phyloP scores from a whole-genome alignment of 2,329 filamentous ascomycete genomes.

The Aspergillus floridensis region DNA sequence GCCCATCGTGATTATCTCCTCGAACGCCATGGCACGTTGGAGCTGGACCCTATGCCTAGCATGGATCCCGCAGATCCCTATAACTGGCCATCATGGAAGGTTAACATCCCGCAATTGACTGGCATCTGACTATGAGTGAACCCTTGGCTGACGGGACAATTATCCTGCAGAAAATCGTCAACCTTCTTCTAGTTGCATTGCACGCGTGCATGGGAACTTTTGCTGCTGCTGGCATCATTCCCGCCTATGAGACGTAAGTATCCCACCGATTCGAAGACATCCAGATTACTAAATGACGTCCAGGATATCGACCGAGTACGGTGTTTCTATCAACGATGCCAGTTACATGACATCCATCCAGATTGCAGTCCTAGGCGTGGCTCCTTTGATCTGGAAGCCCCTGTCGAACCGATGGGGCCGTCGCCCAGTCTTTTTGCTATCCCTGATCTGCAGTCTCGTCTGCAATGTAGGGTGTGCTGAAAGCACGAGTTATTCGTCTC shows the following conservation, averaged over 20 bases:
- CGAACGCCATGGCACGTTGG: constrained; percentile 53
- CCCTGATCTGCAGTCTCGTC: constrained; percentile 49
- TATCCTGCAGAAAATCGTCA: constrained; percentile 49
- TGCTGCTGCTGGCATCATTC: constrained; percentile 55
- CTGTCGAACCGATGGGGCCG: constrained; percentile 55
- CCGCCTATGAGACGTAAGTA: constrained; percentile 48
- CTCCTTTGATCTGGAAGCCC: constrained; percentile 57
- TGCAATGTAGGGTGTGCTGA: constrained; percentile 57
- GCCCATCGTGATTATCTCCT: constrained; percentile 50
- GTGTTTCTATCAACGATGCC: constrained; percentile 47
- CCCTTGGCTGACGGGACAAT: constrained; percentile 1
- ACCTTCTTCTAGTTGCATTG: constrained; percentile 56
- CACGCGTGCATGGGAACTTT: constrained; percentile 60
- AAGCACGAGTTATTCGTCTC: constrained; percentile 49
- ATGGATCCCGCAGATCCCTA: constrained; percentile 54
- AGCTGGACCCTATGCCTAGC: constrained; percentile 54
- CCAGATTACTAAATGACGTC: neutral
- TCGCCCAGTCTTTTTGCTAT: constrained; percentile 55
- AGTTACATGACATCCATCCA: constrained; percentile 56
- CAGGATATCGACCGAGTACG: constrained; percentile 52
- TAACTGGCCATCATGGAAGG: constrained; percentile 57
- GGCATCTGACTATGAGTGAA: neutral
- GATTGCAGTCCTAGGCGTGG: constrained; percentile 53
- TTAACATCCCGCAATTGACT: constrained; percentile 12
- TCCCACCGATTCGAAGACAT: neutral